Percentiles rank a stretch among this genome's conserved stretches.
Evolutionary conservation across 768 basidiomycete genomes (phyloP).

Genomic region (Exidia glandulosa): DNA sequence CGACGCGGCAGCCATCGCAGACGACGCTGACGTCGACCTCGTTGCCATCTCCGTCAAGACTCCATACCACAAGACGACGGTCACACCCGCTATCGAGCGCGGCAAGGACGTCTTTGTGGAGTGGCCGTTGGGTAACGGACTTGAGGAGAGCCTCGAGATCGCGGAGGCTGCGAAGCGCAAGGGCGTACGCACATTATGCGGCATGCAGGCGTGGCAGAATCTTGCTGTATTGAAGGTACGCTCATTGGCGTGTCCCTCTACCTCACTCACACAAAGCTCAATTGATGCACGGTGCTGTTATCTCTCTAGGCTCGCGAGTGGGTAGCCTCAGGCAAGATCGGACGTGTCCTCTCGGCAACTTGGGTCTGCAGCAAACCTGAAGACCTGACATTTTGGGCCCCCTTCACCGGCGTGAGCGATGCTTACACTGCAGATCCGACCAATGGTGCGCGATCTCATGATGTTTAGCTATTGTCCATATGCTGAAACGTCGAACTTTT

Average conservation of each 20-base stretch:
- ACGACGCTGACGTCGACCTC: constrained; percentile 27
- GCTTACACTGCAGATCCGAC: neutral
- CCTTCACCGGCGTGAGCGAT: too few relatives aligned
- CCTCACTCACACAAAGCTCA: too few relatives aligned
- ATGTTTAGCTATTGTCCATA: constrained; percentile 10
- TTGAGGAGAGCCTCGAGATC: constrained; percentile 24
- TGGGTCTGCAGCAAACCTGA: neutral
- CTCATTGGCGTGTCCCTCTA: neutral
- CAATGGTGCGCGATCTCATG: constrained; percentile 12
- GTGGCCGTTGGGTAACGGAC: constrained; percentile 26
- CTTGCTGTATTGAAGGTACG: constrained; percentile 20
- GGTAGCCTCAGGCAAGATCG: neutral
- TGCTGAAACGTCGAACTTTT: neutral
- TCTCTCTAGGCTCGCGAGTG: neutral
- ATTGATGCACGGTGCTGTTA: neutral
- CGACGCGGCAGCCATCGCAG: constrained; percentile 16
- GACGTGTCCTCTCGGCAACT: neutral
- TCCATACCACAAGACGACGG: constrained; percentile 18
- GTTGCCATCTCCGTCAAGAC: constrained; percentile 26
- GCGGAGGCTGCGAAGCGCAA: constrained; percentile 20
- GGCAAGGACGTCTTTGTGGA: constrained; percentile 31
- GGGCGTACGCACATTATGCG: constrained; percentile 24
- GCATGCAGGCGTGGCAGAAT: constrained; percentile 23
- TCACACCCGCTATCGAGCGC: constrained; percentile 23
- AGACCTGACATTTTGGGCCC: neutral